Conservation (phyloP, 768 basidiomycete genomes). For the Psilocybe subaeruginosa region DNA sequence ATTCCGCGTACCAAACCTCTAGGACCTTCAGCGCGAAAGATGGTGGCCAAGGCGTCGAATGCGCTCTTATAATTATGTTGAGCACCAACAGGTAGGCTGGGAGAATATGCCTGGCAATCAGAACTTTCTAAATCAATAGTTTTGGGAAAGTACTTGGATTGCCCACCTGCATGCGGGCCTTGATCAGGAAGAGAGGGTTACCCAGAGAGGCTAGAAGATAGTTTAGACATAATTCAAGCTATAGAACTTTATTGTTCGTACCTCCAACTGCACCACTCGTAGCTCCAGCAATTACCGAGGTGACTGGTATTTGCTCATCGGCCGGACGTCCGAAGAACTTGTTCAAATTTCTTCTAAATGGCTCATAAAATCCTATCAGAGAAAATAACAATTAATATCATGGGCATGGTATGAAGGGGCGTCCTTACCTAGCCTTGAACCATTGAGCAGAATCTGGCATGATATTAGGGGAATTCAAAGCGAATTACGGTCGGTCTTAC, state of each 20-base stretch:
- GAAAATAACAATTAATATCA: background rate
- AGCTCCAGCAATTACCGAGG: constrained; percentile 87
- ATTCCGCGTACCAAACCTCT: constrained; percentile 89
- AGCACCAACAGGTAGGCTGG: constrained; percentile 89
- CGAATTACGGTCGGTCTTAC: constrained; percentile 42
- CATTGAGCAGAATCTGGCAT: constrained; percentile 83
- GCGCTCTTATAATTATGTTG: constrained; percentile 92
- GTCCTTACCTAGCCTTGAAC: constrained; percentile 77
- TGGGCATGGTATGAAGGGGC: background rate
- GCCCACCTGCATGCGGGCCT: constrained; percentile 93
- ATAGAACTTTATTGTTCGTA: constrained; percentile 28
- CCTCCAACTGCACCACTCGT: constrained; percentile 91
- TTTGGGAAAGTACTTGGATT: background rate
- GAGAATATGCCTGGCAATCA: constrained; percentile 80
- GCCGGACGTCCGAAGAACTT: constrained; percentile 61
- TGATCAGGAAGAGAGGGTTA: constrained; percentile 92
- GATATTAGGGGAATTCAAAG: constrained; percentile 5
- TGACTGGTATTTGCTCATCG: constrained; percentile 69
- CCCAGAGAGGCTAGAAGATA: constrained; percentile 64
- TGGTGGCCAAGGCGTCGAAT: constrained; percentile 78
- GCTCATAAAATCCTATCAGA: constrained; percentile 89
- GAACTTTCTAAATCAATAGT: background rate
- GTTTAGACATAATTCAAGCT: constrained; percentile 1
- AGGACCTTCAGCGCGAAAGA: constrained; percentile 76
- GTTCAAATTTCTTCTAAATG: constrained; percentile 78